Base-by-base conservation (phyloP, 768 basidiomycete species). In the Sporobolomyces roseus region DNA sequence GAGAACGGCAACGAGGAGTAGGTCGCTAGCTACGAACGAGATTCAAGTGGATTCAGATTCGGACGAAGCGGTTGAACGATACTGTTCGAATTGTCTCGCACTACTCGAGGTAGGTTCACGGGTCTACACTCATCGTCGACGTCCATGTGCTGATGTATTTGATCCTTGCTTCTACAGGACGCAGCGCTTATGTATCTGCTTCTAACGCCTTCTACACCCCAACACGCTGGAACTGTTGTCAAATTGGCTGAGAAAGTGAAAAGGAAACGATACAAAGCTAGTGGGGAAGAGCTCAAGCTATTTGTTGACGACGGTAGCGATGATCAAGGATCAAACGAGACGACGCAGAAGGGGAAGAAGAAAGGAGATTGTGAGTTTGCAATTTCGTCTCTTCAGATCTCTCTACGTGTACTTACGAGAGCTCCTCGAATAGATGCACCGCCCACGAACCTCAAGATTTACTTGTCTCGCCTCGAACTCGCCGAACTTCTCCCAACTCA, bases 381-480 rank as follows among this genome's bases (percentile, higher is more conserved):
- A n/a, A n/a, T n/a, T n/a, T 50, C 49, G 49, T 25, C 27, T 50
- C 21, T 13, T 13, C 38, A 17, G 46, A 48, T 25, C 41, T 21
- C 14, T 33, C n/a, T 43, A 14, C n/a, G n/a, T 27, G 21, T 7
- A 14, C 23, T 9, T 49, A 19, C 21, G 32, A 9, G 2, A 1
- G 4, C 17, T 33, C 53, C n/a, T n/a, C n/a, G n/a, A n/a, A n/a
- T n/a, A 65, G 64, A 59, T 30, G 7, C 38, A 2, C 50, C 64
- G 8, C 59, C 66, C 0, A 12, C 7, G 32, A 27, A 46, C 12
- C 53, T 61, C 35, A 45, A 52, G 29, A 54, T 69, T 41, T 69
- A 59, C 62, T 45, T 69, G 36, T 69, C 67, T 30, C 67, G 67
- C 4, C 46, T 64, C 41, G 55, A 63, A n/a, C 61, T 68, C 25